Evolutionary conservation across 306 rosid species (phyloP).

Genomic region (Quercus berberidifolia): DNA sequence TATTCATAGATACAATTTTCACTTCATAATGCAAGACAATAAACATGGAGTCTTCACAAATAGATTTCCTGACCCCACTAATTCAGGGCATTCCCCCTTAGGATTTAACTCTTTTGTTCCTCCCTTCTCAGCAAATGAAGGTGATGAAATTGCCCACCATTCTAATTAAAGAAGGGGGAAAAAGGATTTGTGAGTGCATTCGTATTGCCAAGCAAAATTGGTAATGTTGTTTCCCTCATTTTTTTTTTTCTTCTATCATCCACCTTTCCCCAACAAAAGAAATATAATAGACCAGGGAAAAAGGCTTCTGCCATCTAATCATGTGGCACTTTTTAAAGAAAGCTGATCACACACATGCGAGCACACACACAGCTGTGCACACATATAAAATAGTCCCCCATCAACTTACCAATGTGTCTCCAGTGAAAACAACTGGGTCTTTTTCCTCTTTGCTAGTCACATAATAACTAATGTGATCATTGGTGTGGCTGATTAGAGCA

Average conservation of each 20-base stretch:
- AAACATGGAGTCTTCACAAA: neutral
- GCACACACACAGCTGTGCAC: too few species aligned
- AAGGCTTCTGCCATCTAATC: neutral
- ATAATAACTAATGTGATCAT: constrained; percentile 86
- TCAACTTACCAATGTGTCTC: too few species aligned
- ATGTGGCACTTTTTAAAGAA: neutral
- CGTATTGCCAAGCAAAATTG: neutral
- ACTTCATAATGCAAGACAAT: neutral
- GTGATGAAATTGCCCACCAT: neutral
- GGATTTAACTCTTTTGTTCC: neutral
- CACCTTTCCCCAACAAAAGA: neutral
- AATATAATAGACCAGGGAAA: neutral
- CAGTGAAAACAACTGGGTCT: constrained; percentile 16
- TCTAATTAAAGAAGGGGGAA: neutral
- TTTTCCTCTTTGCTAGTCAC: constrained; percentile 68
- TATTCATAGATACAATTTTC: neutral
- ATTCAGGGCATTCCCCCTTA: neutral
- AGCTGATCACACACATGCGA: too few species aligned
- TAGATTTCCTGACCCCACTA: neutral
- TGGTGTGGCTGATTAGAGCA: constrained; percentile 70
- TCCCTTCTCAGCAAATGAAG: neutral
- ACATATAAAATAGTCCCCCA: too few species aligned
- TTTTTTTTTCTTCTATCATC: neutral
- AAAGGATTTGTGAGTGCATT: neutral
- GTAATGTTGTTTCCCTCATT: neutral